Evolutionary conservation across 805 yeast species (phyloP).

Genomic region (Ogataea methylovora): DNA sequence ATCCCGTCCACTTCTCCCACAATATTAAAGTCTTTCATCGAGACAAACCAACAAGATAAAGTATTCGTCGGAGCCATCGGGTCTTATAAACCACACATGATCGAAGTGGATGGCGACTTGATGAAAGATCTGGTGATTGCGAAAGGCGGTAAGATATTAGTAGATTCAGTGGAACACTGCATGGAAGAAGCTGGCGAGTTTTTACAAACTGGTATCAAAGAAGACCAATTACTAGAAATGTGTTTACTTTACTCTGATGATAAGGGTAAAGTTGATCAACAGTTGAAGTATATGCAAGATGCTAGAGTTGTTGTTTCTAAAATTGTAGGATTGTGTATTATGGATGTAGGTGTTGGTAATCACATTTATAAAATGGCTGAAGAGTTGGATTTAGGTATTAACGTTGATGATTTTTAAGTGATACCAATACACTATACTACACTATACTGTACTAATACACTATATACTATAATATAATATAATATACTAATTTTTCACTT

Average conservation of each 20-base stretch:
- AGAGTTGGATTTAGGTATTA: slow-evolving; percentile 21
- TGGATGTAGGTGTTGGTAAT: slow-evolving; percentile 53
- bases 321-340: slow-evolving; percentile 55
- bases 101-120: slow-evolving; percentile 43
- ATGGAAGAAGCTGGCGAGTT: slow-evolving; percentile 60
- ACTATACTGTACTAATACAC: too few relatives aligned
- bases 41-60: slow-evolving; percentile 9
- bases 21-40: slow-evolving; percentile 27
- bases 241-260: slow-evolving; percentile 27
- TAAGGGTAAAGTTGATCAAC: background rate
- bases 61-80: slow-evolving; percentile 55
- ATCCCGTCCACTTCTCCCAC: slow-evolving; percentile 47
- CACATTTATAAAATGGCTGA: slow-evolving; percentile 27
- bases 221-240: slow-evolving; percentile 37
- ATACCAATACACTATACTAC: too few relatives aligned
- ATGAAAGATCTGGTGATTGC: slow-evolving; percentile 28
- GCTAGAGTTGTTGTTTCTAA: slow-evolving; percentile 38
- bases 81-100: slow-evolving; percentile 61
- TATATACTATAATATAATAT: too few relatives aligned
- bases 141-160: slow-evolving; percentile 37
- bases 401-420: slow-evolving; percentile 23
- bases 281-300: slow-evolving; percentile 8
- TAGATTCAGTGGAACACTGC: slow-evolving; percentile 53
- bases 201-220: slow-evolving; percentile 34
- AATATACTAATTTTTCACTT: too few relatives aligned